These are phyloP conservation scores for Tetrahymena borealis DNA, from an alignment of 73 alveolate species.

Conservation along the genomic window DNA sequence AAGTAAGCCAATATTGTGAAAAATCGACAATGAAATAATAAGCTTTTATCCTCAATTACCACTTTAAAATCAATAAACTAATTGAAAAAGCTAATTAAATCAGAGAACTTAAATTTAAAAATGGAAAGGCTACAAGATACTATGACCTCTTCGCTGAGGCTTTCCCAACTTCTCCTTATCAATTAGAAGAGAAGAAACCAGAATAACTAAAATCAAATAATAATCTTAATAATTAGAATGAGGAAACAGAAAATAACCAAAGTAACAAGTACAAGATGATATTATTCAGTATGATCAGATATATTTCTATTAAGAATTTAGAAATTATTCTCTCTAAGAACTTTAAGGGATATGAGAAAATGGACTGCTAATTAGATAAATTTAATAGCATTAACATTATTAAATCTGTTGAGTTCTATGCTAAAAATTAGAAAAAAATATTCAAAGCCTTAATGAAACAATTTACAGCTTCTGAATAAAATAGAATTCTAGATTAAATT, in stretches of 20 bases:
- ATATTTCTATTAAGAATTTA: background rate
- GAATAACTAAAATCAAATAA: background rate
- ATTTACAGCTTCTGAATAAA: background rate
- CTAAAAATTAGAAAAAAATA: background rate
- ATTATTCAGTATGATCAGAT: background rate
- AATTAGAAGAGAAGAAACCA: background rate
- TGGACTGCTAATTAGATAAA: background rate
- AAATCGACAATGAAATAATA: background rate
- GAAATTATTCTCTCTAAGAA: background rate
- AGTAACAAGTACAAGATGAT: background rate
- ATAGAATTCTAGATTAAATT: background rate
- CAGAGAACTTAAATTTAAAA: background rate
- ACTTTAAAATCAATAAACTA: background rate
- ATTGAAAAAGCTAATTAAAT: background rate
- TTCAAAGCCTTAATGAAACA: background rate
- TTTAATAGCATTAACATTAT: background rate
- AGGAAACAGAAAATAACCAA: background rate
- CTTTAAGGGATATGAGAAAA: background rate
- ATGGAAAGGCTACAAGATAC: background rate
- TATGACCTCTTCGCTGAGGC: background rate
- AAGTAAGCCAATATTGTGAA: background rate
- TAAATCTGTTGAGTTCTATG: background rate
- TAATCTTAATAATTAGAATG: background rate
- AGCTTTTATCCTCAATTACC: background rate
- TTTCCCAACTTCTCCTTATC: background rate